These are phyloP conservation scores for Talaromyces sp. DNA, from an alignment of 2,329 filamentous ascomycete genomes.

Conservation along the genomic window DNA sequence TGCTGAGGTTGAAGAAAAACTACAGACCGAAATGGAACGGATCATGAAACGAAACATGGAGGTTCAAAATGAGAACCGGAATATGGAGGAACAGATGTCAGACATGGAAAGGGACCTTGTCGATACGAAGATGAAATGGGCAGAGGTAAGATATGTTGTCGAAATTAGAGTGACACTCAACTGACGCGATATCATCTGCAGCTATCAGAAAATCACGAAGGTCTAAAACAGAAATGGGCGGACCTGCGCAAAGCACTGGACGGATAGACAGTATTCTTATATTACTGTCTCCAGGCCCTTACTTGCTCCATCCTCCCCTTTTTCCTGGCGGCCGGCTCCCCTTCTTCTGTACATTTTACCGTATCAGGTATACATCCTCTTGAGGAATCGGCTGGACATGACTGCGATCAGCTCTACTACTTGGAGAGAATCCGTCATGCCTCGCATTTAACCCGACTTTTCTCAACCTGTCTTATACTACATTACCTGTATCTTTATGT, in stretches of 20 bases:
- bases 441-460: not conserved
- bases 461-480: not conserved
- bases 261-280: constrained; percentile 16
- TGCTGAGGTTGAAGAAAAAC: constrained; percentile 74
- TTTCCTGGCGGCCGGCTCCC: not conserved
- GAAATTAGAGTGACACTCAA: not conserved
- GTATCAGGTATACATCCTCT: not conserved
- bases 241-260: constrained; percentile 61
- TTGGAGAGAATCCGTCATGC: not conserved
- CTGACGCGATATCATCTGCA: constrained; percentile 30
- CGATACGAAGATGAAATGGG: constrained; percentile 88
- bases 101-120: constrained; percentile 93
- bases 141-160: constrained; percentile 62
- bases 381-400: not conserved
- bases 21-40: constrained; percentile 81
- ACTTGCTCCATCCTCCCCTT: not conserved
- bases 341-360: constrained; percentile 11
- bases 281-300: not conserved
- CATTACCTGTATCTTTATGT: not conserved
- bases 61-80: constrained; percentile 88
- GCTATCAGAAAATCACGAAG: constrained; percentile 67
- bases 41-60: constrained; percentile 90
- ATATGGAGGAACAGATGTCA: constrained; percentile 79
- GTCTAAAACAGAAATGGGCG: constrained; percentile 70
- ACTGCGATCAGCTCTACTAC: not conserved